A percentile compares a stretch with the other conserved stretches of the same genome.
Conservation (phyloP, 169 alveolate species). For the Eimeria sp. region DNA sequence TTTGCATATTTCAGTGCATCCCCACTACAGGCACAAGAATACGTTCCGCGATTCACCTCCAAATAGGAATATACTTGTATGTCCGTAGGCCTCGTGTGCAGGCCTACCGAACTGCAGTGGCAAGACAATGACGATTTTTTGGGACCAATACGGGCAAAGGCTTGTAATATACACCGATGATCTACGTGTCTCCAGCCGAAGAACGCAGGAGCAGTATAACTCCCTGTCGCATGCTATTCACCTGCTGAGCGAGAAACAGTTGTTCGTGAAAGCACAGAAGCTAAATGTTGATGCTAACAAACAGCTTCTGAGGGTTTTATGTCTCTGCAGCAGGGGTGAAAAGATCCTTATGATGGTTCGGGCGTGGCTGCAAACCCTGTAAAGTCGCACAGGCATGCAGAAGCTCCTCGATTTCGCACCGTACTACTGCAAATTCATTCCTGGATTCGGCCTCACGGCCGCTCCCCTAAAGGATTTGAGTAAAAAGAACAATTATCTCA, state of each 20-base stretch:
- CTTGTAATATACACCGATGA: not conserved
- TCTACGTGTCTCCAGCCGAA: not conserved
- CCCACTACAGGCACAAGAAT: not conserved
- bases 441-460: not conserved
- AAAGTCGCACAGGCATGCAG: not conserved
- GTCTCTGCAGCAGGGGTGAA: not conserved
- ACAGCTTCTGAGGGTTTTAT: not conserved
- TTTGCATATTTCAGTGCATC: not conserved
- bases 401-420: not conserved
- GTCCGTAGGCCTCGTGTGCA: not conserved
- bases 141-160: not conserved
- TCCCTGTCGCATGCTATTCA: not conserved
- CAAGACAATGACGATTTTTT: not conserved
- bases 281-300: too few relatives aligned
- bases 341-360: not conserved
- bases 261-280: not conserved
- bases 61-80: not conserved
- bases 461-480: not conserved
- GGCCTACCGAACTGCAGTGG: not conserved
- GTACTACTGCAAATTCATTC: not conserved
- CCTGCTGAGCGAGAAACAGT: not conserved
- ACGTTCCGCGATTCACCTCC: not conserved
- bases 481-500: not conserved
- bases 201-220: not conserved
- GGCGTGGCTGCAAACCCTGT: not conserved